phyloP scores from a whole-genome alignment of 371 early-diverging fungal genomes.

The Dichotomocladium elegans region DNA sequence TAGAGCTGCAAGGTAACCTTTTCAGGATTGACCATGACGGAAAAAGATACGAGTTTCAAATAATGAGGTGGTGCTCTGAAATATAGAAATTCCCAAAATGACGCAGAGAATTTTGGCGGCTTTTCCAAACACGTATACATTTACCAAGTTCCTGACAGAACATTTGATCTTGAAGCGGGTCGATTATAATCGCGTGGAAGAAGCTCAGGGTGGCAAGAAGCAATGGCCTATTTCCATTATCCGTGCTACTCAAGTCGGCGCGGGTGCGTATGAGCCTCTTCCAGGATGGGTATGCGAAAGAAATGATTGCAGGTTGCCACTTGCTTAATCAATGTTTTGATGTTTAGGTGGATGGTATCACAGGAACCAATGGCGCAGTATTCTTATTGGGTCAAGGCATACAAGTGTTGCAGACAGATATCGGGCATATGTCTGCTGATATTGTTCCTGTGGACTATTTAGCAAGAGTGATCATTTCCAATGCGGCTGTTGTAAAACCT shows the following conservation, averaged over 20 bases:
- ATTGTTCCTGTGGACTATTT: slow-evolving; percentile 57
- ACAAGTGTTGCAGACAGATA: slow-evolving; percentile 33
- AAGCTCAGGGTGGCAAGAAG: slow-evolving; percentile 42
- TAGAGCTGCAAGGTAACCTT: slow-evolving; percentile 37
- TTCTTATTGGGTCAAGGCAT: slow-evolving; percentile 39
- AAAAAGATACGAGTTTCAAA: not conserved
- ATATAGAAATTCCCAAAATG: slow-evolving; percentile 45
- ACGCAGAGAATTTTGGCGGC: slow-evolving; percentile 38
- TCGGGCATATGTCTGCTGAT: slow-evolving; percentile 36
- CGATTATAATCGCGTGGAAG: slow-evolving; percentile 48
- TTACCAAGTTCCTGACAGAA: slow-evolving; percentile 60
- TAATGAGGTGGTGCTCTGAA: not conserved
- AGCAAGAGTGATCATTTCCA: slow-evolving; percentile 27
- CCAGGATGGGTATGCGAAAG: slow-evolving; percentile 55
- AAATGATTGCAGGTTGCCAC: not conserved
- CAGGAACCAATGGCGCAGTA: slow-evolving; percentile 46
- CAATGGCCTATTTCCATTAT: slow-evolving; percentile 58
- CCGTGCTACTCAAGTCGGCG: slow-evolving; percentile 58
- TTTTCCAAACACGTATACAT: slow-evolving; percentile 62
- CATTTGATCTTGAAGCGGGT: slow-evolving; percentile 53
- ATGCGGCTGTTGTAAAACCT: slow-evolving; percentile 21
- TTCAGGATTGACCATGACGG: not conserved
- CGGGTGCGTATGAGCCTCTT: slow-evolving; percentile 49
- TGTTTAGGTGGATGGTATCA: slow-evolving; percentile 50
- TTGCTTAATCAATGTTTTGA: not conserved